These are phyloP conservation scores for Penicillium cinerascens DNA, from an alignment of 495 filamentous ascomycete genomes.

Conservation along the genomic window DNA sequence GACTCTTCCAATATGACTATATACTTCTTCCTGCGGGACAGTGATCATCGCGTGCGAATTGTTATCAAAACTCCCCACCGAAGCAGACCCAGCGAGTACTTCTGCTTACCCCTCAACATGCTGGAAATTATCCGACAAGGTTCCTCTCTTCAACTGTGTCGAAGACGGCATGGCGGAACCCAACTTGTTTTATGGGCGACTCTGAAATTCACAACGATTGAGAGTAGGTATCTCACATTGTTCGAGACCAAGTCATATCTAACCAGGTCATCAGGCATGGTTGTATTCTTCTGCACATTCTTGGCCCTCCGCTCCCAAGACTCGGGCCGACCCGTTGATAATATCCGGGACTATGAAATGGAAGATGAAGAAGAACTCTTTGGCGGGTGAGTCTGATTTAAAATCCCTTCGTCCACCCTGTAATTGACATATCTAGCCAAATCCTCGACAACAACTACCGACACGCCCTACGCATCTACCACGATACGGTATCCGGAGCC, in stretches of 20 bases:
- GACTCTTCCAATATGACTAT: conserved; percentile 48
- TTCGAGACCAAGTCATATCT: background rate
- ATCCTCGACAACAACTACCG: conserved; percentile 68
- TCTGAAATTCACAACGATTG: conserved; percentile 55
- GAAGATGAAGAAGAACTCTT: conserved; percentile 63
- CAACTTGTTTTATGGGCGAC: conserved; percentile 53
- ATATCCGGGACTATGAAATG: conserved; percentile 58
- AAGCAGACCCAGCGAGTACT: conserved; percentile 37
- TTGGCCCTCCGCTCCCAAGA: conserved; percentile 72
- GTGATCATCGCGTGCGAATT: conserved; percentile 55
- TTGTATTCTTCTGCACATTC: conserved; percentile 75
- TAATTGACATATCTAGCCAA: conserved; percentile 40
- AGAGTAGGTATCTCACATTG: conserved; percentile 40
- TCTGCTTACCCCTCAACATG: conserved; percentile 49
- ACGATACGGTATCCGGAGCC: conserved; percentile 60
- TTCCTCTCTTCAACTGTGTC: conserved; percentile 53
- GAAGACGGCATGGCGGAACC: conserved; percentile 39
- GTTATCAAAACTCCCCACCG: conserved; percentile 47
- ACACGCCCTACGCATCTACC: conserved; percentile 69
- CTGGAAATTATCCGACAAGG: conserved; percentile 52
- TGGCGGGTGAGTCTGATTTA: conserved; percentile 54
- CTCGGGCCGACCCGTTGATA: conserved; percentile 43
- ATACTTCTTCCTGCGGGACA: conserved; percentile 51
- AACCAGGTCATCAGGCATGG: conserved; percentile 52
- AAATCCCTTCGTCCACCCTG: background rate